Evolutionary conservation across 2,329 filamentous ascomycete genomes (phyloP), one percentile per base, ranked within the genome.

Genomic region (Epichloe hybrida): DNA sequence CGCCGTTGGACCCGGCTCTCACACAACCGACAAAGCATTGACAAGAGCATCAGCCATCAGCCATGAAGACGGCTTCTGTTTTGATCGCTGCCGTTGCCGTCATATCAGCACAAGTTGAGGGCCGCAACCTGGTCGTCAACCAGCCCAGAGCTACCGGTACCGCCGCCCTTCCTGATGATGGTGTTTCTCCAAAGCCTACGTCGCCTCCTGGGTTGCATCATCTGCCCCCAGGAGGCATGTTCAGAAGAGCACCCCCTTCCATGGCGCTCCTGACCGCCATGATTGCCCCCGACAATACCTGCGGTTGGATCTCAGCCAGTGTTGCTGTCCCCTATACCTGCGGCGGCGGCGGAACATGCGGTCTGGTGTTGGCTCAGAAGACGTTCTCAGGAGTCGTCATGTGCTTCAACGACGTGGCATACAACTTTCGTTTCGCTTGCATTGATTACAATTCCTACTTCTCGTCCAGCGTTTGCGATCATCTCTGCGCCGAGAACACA

Each of bases 251-350:
- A 17, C 4, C 17, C 5, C 20, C 35, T 15, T 34, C 23, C 4
- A 15, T 31, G 17, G 31, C 40, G 40, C 50, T 36, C 62, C 35
- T 64, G 57, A 57, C 64, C 62, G 51, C 59, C 62, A 46, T 50
- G 53, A 58, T 72, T 50, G 74, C 67, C 11, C 69, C 71, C 1
- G 72, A 76, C 57, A 73, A 73, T 53, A 75, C 71, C 0, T 77
- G 75, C 52, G 75, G 74, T 54, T 77, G 66, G 57, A 60, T 77
- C 39, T 65, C 64, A 34, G 74, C 68, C 35, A 63, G 61, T 31
- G 50, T 64, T 12, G 71, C 62, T 20, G 67, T 65, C 2, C 63
- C 63, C 4, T 73, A 68, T 55, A 69, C 63, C 12, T 76, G 73
- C 54, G 58, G 57, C 13, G 54, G 46, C 17, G 55, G 53, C 23